Percentiles rank a stretch among this genome's conserved stretches.
These are phyloP conservation scores for Alternaria triticimaculans DNA, from an alignment of 2,329 filamentous ascomycete genomes.

Conservation along the genomic window DNA sequence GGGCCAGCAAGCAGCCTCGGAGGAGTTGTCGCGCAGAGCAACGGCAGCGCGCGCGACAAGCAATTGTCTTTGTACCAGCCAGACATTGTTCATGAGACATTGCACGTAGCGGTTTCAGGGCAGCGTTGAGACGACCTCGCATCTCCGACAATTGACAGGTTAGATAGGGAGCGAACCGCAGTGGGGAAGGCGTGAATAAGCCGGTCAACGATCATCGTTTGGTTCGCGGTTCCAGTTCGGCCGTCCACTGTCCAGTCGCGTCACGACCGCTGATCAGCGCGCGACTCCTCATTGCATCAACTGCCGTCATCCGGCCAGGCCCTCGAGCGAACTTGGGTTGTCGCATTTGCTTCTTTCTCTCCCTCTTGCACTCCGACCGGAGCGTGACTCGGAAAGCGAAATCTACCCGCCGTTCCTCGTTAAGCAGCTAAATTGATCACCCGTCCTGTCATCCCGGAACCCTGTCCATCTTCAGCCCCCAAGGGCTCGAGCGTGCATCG, in stretches of 20 bases:
- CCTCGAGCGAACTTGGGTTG: neutral
- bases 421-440: slow-evolving; percentile 27
- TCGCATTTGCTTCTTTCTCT: neutral
- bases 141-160: slow-evolving; percentile 12
- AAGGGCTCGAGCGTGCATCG: slow-evolving; percentile 30
- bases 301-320: slow-evolving; percentile 18
- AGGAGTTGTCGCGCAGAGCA: slow-evolving; percentile 2
- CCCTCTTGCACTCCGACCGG: neutral
- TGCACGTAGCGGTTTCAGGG: slow-evolving; percentile 15
- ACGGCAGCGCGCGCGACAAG: slow-evolving; percentile 6
- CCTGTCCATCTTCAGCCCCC: slow-evolving; percentile 16
- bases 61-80: slow-evolving; percentile 9
- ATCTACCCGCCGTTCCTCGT: slow-evolving; percentile 27
- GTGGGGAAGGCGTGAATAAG: slow-evolving; percentile 18
- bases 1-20: neutral
- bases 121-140: slow-evolving; percentile 2
- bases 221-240: neutral
- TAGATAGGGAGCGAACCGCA: slow-evolving; percentile 1
- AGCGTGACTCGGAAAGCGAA: slow-evolving; percentile 6
- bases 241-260: slow-evolving; percentile 15
- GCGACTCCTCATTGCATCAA: slow-evolving; percentile 19
- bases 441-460: slow-evolving; percentile 23
- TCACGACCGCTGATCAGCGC: slow-evolving; percentile 23
- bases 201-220: slow-evolving; percentile 12
- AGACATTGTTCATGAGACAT: slow-evolving; percentile 11